These are phyloP conservation scores for Limonium bicolor DNA, from an alignment of 148 eudicot genomes.

Conservation along the genomic window DNA sequence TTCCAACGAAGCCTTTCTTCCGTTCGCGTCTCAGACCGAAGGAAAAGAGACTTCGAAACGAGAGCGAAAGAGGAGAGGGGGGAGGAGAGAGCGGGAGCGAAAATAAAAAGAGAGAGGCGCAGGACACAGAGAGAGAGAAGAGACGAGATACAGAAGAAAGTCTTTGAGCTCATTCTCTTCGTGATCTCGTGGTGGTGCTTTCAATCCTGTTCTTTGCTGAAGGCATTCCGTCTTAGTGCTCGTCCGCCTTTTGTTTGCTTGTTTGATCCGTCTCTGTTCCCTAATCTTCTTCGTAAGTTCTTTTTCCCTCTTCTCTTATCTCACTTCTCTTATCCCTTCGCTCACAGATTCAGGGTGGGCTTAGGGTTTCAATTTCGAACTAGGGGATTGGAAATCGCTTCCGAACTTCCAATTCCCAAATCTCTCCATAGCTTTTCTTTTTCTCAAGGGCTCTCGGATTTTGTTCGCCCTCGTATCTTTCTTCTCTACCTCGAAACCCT, in stretches of 20 bases:
- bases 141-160: not conserved
- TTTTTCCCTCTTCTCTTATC: not conserved
- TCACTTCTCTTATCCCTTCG: not conserved
- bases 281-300: too few species aligned
- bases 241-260: constrained; percentile 1
- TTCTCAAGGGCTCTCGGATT: not conserved
- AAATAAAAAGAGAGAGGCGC: not conserved
- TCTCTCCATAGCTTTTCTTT: too few species aligned
- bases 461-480: constrained; percentile 2
- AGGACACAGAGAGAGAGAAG: not conserved
- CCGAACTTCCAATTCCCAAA: too few species aligned
- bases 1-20: not conserved
- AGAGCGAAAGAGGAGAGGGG: too few species aligned
- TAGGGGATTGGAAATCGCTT: too few species aligned
- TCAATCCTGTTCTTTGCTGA: too few species aligned
- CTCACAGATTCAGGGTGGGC: not conserved
- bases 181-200: not conserved
- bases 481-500: constrained; percentile 3
- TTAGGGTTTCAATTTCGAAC: not conserved
- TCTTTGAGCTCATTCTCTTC: constrained; percentile 1
- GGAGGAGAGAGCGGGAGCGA: not conserved
- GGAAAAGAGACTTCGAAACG: not conserved
- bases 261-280: constrained; percentile 1
- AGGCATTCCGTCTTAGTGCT: not conserved
- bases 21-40: constrained; percentile 2